Base-by-base conservation (phyloP, 257 asterid species). In the Solanum appendiculatum region DNA sequence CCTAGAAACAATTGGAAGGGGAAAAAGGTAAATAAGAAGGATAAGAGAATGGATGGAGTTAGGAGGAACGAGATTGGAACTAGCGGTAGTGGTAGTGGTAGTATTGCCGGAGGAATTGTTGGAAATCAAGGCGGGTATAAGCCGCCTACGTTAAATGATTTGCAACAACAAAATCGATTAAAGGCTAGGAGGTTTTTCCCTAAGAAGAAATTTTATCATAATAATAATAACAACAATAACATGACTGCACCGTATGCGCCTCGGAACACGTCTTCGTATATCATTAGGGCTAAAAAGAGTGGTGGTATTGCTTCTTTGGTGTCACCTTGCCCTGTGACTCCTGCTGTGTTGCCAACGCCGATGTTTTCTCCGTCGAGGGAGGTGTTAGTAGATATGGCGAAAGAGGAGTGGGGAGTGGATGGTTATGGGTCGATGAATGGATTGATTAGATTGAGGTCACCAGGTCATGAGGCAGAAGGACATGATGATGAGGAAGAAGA, bases 361-460 rank as follows among this genome's bases (percentile, higher is more conserved):
- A 91, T 91, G n/a, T 93, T 95, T 85, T 95, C 98, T 11, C 98
- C 98, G 3, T 94, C 98, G 0, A 92, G 95, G 87, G 98, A 95
- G 87, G 98, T 91, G 83, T 91, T 95, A 85, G 95, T 92, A 34
- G 98, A 95, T 89, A 95, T 93, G 97, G 98, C 98, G 0, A 94
- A 94, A 90, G 98, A 93, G 86, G 98, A 95, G 86, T 95, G 98
- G 98, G 98, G 98, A 10, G 98, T 95, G 54, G 96, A 95, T 91
- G 98, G 98, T 54, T 94, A 94, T 85, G 98, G 98, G 11, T 94
- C 98, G 16, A 95, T 95, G 98, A 95, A 95, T 86, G 97, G 98
- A 16, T 88, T 95, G 91, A 95, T 95, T 86, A 90, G 98, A 93
- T 86, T 95, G 91, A 93, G 98, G 88, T 93, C 97, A 6, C 95